Percentiles rank a stretch among this genome's conserved stretches.
These are phyloP conservation scores for Rhizopus microsporus DNA, from an alignment of 371 early-diverging fungal genomes.

Conservation along the genomic window DNA sequence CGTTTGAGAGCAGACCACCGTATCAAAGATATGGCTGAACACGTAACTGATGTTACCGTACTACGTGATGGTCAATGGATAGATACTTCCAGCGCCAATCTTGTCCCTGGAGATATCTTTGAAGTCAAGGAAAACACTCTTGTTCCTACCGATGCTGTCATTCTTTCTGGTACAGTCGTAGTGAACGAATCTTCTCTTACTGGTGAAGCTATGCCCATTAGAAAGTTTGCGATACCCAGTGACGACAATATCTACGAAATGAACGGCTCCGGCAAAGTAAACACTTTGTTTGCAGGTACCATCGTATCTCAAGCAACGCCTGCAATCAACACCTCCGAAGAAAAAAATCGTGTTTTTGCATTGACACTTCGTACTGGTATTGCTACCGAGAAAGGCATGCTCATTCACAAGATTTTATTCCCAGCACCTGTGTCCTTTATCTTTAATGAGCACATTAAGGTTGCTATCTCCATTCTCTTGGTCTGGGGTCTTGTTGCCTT, in stretches of 20 bases:
- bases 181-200: slow-evolving; percentile 84
- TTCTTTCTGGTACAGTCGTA: slow-evolving; percentile 75
- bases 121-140: slow-evolving; percentile 29
- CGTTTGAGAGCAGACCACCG: slow-evolving; percentile 60
- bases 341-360: slow-evolving; percentile 34
- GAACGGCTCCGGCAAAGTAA: slow-evolving; percentile 42
- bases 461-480: slow-evolving; percentile 63
- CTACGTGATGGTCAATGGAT: slow-evolving; percentile 63
- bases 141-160: slow-evolving; percentile 65
- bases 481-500: slow-evolving; percentile 60
- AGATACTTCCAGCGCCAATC: slow-evolving; percentile 40
- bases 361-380: slow-evolving; percentile 77
- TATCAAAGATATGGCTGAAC: slow-evolving; percentile 63
- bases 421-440: slow-evolving; percentile 66
- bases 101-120: slow-evolving; percentile 71
- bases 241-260: slow-evolving; percentile 43
- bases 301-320: slow-evolving; percentile 48
- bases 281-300: slow-evolving; percentile 68
- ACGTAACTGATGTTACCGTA: slow-evolving; percentile 42
- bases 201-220: slow-evolving; percentile 86
- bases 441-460: slow-evolving; percentile 72
- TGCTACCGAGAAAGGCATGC: slow-evolving; percentile 72
- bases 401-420: slow-evolving; percentile 77
- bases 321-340: slow-evolving; percentile 1
- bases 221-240: slow-evolving; percentile 66